These are phyloP conservation scores for Eucalyptus regnans DNA, from an alignment of 345 rosid species.

Conservation along the genomic window DNA sequence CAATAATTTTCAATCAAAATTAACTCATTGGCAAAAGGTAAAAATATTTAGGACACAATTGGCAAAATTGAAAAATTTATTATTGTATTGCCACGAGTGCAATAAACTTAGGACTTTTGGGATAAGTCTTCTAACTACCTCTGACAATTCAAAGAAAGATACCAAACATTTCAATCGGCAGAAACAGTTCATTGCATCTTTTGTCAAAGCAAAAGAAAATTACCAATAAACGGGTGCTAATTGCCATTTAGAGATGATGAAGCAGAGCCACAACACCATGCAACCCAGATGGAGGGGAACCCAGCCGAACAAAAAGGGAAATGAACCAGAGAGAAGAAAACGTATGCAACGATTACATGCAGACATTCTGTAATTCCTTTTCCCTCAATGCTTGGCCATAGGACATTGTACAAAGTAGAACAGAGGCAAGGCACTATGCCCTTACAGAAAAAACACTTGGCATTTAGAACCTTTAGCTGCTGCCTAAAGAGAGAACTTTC, in stretches of 20 bases:
- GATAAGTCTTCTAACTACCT: not conserved
- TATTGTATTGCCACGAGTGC: no score
- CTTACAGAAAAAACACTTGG: not conserved
- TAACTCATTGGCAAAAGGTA: no score
- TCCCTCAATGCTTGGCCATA: not conserved
- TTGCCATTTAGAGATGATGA: not conserved
- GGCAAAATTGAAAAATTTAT: accelerated
- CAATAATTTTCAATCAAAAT: accelerated
- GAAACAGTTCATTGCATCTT: not conserved
- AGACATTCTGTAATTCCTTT: not conserved
- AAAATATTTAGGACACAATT: not conserved
- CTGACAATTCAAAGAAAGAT: not conserved
- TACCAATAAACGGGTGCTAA: not conserved
- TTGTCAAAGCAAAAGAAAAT: not conserved
- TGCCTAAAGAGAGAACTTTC: not conserved
- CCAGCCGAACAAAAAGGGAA: not conserved
- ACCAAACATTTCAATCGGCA: not conserved
- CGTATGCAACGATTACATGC: not conserved
- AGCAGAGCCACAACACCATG: not conserved
- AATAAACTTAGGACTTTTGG: no score
- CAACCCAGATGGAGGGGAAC: not conserved
- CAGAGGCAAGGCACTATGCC: not conserved
- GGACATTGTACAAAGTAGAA: not conserved
- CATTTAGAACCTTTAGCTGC: not conserved
- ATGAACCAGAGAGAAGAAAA: not conserved